Base-by-base conservation (phyloP, 73 alveolate genomes). In the Urostyla sp. region DNA sequence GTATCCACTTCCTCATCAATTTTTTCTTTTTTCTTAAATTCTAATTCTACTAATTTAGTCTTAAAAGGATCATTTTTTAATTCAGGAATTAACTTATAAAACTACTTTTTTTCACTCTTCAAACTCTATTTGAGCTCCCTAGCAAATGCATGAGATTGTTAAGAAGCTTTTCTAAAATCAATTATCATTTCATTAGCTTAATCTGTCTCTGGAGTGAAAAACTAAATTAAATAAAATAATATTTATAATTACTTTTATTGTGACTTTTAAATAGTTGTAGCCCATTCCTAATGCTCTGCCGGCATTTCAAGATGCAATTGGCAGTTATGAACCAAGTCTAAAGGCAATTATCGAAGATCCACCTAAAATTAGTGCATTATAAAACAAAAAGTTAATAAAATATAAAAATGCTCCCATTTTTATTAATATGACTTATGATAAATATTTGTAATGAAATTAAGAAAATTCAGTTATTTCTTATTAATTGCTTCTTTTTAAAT, bases 281-380 rank as follows among this genome's bases (percentile, higher is more conserved):
- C 93, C 67, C 93, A 85, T 85, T 34, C 93, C 93, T 13, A 85
- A 54, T 5, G 60, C 30, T 23, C 72, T 34, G 38, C 93, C 93
- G 1, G 88, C 87, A 21, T 49, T 85, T 26, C 89, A 30, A 16
- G 89, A 61, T 52, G 89, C 82, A 3, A 77, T 76, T 18, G 93
- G 89, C 21, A 85, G 80, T 49, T 85, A 55, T 56, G 43, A 69
- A 4, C 93, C 93, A 0, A 85, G 67, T 28, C 85, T 85, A 51
- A 85, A 85, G 5, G 93, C 87, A 28, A 54, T 59, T 48, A 40
- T 48, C 0, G 93, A 61, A 0, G 93, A 85, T 28, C 84, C 76
- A 6, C 56, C 26, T 11, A 59, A 67, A 45, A 80, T 48, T n/a
- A 69, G 26, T 16, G 43, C 76, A 20, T 84, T 84, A 26, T 48